Conservation (phyloP, 2,329 filamentous ascomycete species). For the Colletotrichum ledebouriae region DNA sequence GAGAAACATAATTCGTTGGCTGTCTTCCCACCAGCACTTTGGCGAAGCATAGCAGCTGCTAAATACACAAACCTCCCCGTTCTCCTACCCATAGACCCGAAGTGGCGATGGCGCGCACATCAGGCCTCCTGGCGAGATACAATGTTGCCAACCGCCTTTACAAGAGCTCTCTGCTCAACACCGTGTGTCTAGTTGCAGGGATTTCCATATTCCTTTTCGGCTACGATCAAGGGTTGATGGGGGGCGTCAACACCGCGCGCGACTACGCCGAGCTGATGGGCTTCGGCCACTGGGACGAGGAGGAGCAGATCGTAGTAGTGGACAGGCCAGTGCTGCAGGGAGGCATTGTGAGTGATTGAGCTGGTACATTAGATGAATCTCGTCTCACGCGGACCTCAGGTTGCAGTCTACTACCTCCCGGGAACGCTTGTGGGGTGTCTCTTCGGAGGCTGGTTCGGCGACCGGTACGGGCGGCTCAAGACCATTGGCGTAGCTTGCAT, state of each 20-base stretch:
- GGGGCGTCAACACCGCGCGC: constrained; percentile 75
- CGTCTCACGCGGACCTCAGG: constrained; percentile 11
- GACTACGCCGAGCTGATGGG: constrained; percentile 76
- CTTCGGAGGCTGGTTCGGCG: constrained; percentile 73
- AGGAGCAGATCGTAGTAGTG: constrained; percentile 63
- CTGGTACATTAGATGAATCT: constrained; percentile 61
- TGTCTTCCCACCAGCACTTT: too few relatives aligned
- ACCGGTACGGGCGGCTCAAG: constrained; percentile 72
- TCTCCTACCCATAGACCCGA: neutral
- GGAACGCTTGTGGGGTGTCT: constrained; percentile 74
- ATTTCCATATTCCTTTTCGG: constrained; percentile 79
- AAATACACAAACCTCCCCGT: neutral
- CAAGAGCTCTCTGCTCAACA: constrained; percentile 69
- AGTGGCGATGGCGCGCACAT: constrained; percentile 9
- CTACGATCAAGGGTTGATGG: constrained; percentile 70
- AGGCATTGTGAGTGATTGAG: constrained; percentile 64
- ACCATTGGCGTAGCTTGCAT: constrained; percentile 71
- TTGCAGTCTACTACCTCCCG: constrained; percentile 60
- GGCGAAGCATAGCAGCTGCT: too few relatives aligned
- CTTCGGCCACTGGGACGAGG: constrained; percentile 70
- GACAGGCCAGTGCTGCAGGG: constrained; percentile 68
- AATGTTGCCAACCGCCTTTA: constrained; percentile 64
- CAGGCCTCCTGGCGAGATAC: constrained; percentile 23
- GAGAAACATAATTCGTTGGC: too few relatives aligned
- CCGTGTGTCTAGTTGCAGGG: constrained; percentile 73